Evolutionary conservation across 306 rosid genomes (phyloP), one percentile per base, ranked within the genome.

Genomic region (Pyrus betulifolia): DNA sequence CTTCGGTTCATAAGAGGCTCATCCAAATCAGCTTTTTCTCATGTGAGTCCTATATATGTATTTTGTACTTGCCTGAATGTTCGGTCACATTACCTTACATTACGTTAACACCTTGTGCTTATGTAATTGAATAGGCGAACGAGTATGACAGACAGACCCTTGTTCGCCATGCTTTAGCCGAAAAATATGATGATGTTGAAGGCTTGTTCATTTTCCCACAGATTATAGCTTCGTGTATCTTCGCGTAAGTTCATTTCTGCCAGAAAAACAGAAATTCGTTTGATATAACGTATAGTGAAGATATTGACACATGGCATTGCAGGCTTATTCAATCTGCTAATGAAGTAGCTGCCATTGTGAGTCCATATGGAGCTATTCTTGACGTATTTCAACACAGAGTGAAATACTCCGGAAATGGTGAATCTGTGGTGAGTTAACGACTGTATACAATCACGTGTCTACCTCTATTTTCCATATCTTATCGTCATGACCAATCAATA

Each of bases 171-270:
- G 83, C 75, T 67, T 45, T 80, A 68, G 79, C 79, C 2, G 83
- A 80, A 61, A 80, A 80, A 35, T 80, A 74, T 23, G 83, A 74
- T 28, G 83, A 80, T 67, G 14, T 80, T n/a, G 83, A 80, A 74
- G 76, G 62, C 13, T 60, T 31, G 33, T 74, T 80, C 71, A 22
- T 54, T 23, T 74, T 23, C 54, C 70, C 83, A 1, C 79, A 74
- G 25, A 65, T 74, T 18, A 72, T 80, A 45, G 83, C 67, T 67
- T 80, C 79, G 19, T 68, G 75, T 64, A 74, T 80, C 42, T 80
- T 80, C 8, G 75, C 76, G 76, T 80, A 80, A 40, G 71, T 69
- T 30, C 18, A 63, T n/a, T 38, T 33, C 40, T 68, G 30, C 5
- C 5, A 28, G 1, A 8, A n/a, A 58, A 35, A 38, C 13, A 3